These are phyloP conservation scores for Penicillium sp. DNA, from an alignment of 2,329 filamentous ascomycete species.

Conservation along the genomic window DNA sequence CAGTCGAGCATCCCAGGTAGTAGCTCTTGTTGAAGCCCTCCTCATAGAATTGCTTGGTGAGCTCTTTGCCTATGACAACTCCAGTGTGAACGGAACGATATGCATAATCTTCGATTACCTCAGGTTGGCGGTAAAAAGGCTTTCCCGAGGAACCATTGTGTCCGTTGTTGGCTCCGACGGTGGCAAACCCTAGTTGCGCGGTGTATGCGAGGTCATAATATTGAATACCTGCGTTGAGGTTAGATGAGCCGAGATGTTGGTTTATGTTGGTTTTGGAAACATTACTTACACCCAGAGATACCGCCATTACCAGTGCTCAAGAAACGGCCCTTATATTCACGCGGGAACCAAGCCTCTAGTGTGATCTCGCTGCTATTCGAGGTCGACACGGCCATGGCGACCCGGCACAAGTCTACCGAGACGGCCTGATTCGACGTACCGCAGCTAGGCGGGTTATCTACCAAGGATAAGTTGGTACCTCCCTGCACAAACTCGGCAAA, in stretches of 20 bases:
- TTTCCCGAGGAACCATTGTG: slow-evolving; percentile 50
- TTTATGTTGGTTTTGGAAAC: too few species aligned
- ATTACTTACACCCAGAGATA: slow-evolving; percentile 45
- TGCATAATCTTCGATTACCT: slow-evolving; percentile 49
- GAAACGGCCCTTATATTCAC: slow-evolving; percentile 47
- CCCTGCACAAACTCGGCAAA: slow-evolving; percentile 35
- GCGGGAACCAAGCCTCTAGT: slow-evolving; percentile 50
- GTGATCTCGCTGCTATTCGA: slow-evolving; percentile 47
- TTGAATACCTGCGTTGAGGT: slow-evolving; percentile 38
- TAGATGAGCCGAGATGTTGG: neutral
- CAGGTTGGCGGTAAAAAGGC: slow-evolving; percentile 47
- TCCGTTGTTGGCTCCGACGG: slow-evolving; percentile 51
- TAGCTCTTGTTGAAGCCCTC: slow-evolving; percentile 45
- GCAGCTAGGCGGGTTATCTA: slow-evolving; percentile 40
- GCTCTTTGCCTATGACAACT: slow-evolving; percentile 40
- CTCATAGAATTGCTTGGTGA: slow-evolving; percentile 41
- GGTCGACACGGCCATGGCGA: slow-evolving; percentile 43
- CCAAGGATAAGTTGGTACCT: slow-evolving; percentile 38
- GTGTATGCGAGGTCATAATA: slow-evolving; percentile 48
- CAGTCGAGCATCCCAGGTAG: slow-evolving; percentile 50
- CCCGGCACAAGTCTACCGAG: slow-evolving; percentile 40
- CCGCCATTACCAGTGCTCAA: slow-evolving; percentile 51
- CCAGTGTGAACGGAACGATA: slow-evolving; percentile 46
- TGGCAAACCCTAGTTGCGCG: slow-evolving; percentile 43
- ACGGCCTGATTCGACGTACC: slow-evolving; percentile 34